Evolutionary conservation across 805 yeast genomes (phyloP).

Genomic region (Myxozyma nipponensis): DNA sequence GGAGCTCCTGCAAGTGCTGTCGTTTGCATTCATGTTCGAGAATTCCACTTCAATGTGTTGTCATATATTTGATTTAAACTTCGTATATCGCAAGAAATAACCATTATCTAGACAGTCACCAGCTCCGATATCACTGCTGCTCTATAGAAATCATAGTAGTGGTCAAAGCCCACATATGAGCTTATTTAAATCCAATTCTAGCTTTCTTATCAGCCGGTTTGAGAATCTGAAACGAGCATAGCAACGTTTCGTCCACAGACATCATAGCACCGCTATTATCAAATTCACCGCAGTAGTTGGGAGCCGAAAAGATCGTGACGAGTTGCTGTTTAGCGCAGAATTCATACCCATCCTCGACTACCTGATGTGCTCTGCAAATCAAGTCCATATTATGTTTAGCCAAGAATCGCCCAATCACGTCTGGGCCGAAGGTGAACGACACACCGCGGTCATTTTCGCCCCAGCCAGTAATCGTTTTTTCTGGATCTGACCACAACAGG

Average conservation of each 20-base stretch:
- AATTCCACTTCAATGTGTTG: no score
- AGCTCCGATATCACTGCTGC: no score
- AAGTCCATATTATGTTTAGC: constrained; percentile 98
- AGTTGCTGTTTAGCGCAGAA: constrained; percentile 93
- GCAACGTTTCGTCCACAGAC: constrained; percentile 94
- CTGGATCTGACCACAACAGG: constrained; percentile 97
- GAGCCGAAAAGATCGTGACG: constrained; percentile 93
- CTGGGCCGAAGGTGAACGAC: constrained; percentile 99
- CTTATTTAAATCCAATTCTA: constrained; percentile 46
- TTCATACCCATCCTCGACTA: constrained; percentile 98
- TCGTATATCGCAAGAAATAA: no score
- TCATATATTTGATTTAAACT: no score
- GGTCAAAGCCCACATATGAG: no score
- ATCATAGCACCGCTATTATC: constrained; percentile 99
- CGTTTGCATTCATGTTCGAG: no score
- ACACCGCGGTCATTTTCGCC: constrained; percentile 99
- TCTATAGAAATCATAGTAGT: no score
- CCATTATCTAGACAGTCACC: no score
- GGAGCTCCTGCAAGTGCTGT: no score
- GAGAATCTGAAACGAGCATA: constrained; percentile 85
- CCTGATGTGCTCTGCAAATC: constrained; percentile 98
- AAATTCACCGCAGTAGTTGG: constrained; percentile 93
- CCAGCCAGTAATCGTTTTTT: constrained; percentile 98
- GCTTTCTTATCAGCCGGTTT: constrained; percentile 97
- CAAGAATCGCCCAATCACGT: constrained; percentile 90